Evolutionary conservation across 148 eudicot species (phyloP).

Genomic region (Heliamphora exappendiculata): DNA sequence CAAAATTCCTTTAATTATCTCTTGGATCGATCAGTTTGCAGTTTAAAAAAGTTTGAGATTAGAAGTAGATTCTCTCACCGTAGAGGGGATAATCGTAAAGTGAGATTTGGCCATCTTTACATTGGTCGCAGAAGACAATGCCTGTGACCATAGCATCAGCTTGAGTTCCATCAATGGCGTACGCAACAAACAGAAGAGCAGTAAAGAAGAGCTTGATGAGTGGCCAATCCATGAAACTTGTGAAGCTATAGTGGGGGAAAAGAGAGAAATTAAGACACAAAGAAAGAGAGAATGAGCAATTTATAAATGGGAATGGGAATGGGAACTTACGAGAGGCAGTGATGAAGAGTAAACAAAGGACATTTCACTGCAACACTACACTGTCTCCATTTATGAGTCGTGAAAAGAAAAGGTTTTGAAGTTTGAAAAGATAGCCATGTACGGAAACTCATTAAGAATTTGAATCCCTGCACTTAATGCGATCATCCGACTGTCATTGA

Average conservation of each 20-base stretch:
- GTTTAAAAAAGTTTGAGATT: not conserved
- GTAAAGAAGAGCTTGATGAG: conserved; percentile 14
- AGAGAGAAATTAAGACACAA: not conserved
- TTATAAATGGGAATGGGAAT: not conserved
- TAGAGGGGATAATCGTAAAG: conserved; percentile 75
- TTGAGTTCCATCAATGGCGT: conserved; percentile 43
- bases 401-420: not conserved
- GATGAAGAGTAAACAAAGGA: not conserved
- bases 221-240: conserved; percentile 28
- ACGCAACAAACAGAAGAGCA: conserved; percentile 27
- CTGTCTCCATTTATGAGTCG: conserved; percentile 28
- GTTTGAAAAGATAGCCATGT: not conserved
- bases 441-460: not conserved
- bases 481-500: not conserved
- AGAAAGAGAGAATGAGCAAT: not conserved
- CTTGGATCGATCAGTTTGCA: not conserved
- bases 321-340: not conserved
- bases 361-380: conserved; percentile 19
- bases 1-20: not conserved
- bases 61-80: conserved; percentile 29
- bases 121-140: conserved; percentile 88
- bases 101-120: conserved; percentile 82
- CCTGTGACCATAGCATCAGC: conserved; percentile 66
- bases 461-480: not conserved
- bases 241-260: not conserved